These are phyloP conservation scores for Baorangia bicolor DNA, from an alignment of 768 basidiomycete genomes.

Conservation along the genomic window DNA sequence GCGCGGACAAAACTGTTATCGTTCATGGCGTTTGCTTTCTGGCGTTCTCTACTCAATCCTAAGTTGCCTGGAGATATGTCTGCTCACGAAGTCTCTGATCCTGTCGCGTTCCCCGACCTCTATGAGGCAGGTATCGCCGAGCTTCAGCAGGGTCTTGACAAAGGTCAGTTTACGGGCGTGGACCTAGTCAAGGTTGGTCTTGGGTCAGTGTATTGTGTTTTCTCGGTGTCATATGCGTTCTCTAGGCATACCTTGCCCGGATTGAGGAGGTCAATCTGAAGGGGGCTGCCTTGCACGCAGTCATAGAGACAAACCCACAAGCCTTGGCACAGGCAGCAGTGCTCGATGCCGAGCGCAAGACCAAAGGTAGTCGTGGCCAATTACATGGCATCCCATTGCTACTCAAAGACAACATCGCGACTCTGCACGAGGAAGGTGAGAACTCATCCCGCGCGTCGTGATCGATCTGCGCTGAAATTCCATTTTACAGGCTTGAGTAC, in stretches of 20 bases:
- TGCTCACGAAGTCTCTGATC: not conserved
- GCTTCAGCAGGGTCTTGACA: slow-evolving; percentile 52
- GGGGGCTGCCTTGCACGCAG: slow-evolving; percentile 56
- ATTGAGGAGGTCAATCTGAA: slow-evolving; percentile 66
- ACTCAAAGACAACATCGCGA: slow-evolving; percentile 48
- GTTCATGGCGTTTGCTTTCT: slow-evolving; percentile 2
- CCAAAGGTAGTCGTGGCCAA: slow-evolving; percentile 42
- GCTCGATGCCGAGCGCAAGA: slow-evolving; percentile 48
- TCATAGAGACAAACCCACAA: slow-evolving; percentile 59
- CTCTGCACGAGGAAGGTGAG: slow-evolving; percentile 32
- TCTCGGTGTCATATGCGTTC: not conserved
- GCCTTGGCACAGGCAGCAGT: slow-evolving; percentile 52
- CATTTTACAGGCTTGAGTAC: slow-evolving; percentile 36
- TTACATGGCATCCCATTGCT: slow-evolving; percentile 63
- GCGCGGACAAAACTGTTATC: not conserved
- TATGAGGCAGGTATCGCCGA: slow-evolving; percentile 61
- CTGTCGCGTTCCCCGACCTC: slow-evolving; percentile 48
- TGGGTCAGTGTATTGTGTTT: not conserved
- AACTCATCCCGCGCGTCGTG: not conserved
- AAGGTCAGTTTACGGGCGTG: slow-evolving; percentile 55
- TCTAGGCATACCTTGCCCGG: slow-evolving; percentile 61
- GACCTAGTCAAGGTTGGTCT: slow-evolving; percentile 56
- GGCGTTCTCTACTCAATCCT: not conserved
- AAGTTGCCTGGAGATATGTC: slow-evolving; percentile 17
- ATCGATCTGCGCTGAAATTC: not conserved